Evolutionary conservation across 2,329 filamentous ascomycete genomes (phyloP), one percentile per base, ranked within the genome.

Genomic region (Escovopsis weberi): DNA sequence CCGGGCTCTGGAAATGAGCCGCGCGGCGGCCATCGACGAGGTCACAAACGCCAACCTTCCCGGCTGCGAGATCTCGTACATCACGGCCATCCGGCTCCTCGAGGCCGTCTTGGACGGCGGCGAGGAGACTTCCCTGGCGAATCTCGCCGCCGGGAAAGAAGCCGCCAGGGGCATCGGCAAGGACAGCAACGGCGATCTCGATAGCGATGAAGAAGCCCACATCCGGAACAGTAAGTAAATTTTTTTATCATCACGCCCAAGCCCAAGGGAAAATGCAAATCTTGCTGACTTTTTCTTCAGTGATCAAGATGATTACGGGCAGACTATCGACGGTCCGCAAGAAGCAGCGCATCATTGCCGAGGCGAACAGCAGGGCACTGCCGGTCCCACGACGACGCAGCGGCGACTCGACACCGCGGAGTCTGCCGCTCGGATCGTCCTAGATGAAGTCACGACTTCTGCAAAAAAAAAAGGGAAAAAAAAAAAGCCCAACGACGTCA

Each of bases 1-100:
- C 53, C 84, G 91, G 38, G 91, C 91, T 0, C 68, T 96, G 19
- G 91, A 98, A 59, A 96, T 98, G 91, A 95, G 87, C 59, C 79
- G 87, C 41, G 79, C 85, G 4, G 89, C 91, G 7, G 91, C 91
- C 7, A 91, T 96, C 56, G 93, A 94, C 53, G 91, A 98, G 63
- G 83, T 98, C 40, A 86, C 91, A 2, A 87, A 89, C 44, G 85
- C 91, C 48, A 88, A 96, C 59, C 68, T 96, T 23, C 65, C 69
- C 1, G 86, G 87, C 12, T 96, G 89, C 57, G 88, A 96, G 56
- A 79, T 94, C 26, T 88, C 87, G 15, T 98, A 98, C 57, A 74
- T 85, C 42, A 96, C 91, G 0, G 88, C 91, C 0, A 87, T 96
- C 50, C 78, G 85, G 48, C 91, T 98, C 82, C 73, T 96, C 12